Evolutionary conservation across 306 rosid genomes (phyloP).

Genomic region (Fragaria vesca): DNA sequence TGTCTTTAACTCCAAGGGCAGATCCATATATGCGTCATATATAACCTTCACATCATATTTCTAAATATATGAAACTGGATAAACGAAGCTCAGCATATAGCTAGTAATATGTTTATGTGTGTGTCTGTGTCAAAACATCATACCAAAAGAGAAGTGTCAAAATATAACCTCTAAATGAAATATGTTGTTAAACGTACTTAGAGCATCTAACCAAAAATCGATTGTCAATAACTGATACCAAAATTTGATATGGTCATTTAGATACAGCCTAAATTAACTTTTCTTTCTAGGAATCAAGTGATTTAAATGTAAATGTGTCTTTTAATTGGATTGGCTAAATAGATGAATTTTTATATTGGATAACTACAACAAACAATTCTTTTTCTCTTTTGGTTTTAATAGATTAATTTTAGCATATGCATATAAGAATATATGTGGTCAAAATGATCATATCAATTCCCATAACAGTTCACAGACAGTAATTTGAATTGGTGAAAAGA

Average conservation of each 20-base stretch:
- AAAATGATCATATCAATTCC: not conserved
- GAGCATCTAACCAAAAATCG: too few relatives aligned
- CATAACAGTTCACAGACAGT: not conserved
- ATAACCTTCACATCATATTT: not conserved
- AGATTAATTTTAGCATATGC: not conserved
- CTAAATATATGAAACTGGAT: not conserved
- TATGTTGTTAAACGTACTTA: too few relatives aligned
- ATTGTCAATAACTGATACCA: too few relatives aligned
- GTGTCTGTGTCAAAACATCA: too few relatives aligned
- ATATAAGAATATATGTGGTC: not conserved
- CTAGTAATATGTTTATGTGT: too few relatives aligned
- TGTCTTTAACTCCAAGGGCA: conserved; percentile 30
- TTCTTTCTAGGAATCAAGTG: not conserved
- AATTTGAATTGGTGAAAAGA: not conserved
- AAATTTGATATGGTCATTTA: too few relatives aligned
- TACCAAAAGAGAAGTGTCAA: too few relatives aligned
- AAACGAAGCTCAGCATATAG: not conserved
- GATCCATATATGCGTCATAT: not conserved
- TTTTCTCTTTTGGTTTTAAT: not conserved
- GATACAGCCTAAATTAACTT: too few relatives aligned
- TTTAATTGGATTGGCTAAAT: not conserved
- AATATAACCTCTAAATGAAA: too few relatives aligned
- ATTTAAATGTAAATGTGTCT: not conserved
- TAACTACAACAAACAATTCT: not conserved
- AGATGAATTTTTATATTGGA: not conserved